Percentiles rank a stretch among this genome's conserved stretches.
These are phyloP conservation scores for Psilocybe mexicana DNA, from an alignment of 1,284 basidiomycete genomes.

Conservation along the genomic window DNA sequence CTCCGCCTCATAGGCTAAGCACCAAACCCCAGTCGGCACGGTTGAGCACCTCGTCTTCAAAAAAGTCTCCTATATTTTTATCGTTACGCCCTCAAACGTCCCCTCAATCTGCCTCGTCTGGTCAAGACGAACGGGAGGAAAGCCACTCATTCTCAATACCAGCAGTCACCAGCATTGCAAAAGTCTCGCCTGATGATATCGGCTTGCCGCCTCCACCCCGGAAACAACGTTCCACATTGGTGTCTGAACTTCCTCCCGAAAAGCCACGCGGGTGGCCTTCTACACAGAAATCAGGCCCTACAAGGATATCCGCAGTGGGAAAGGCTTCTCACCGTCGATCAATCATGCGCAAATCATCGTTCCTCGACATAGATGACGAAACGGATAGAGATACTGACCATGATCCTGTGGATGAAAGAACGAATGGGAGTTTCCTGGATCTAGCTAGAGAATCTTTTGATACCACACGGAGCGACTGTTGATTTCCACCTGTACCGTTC, in stretches of 20 bases:
- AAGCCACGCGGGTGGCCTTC: conserved; percentile 12
- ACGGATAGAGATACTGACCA: conserved; percentile 34
- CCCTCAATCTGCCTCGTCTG: conserved; percentile 5
- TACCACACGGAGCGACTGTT: conserved; percentile 46
- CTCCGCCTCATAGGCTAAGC: conserved; percentile 12
- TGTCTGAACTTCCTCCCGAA: conserved; percentile 23
- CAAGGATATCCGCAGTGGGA: conserved; percentile 28
- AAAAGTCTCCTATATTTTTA: conserved; percentile 1
- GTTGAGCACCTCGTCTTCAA: conserved; percentile 8
- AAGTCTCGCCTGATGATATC: conserved; percentile 30
- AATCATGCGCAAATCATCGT: conserved; percentile 67
- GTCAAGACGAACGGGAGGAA: background rate
- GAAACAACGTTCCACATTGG: conserved; percentile 32
- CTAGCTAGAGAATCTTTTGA: conserved; percentile 67
- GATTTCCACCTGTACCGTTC: conserved; percentile 16
- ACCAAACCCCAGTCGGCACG: conserved; percentile 12
- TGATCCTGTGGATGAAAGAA: conserved; percentile 16
- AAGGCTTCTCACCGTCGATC: conserved; percentile 39
- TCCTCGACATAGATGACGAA: conserved; percentile 66
- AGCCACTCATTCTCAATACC: background rate
- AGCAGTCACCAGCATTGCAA: conserved; percentile 10
- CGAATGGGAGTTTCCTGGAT: conserved; percentile 59
- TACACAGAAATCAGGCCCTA: conserved; percentile 14
- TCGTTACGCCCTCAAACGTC: conserved; percentile 2
- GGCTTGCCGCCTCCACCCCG: conserved; percentile 50